These are phyloP conservation scores for Fusarium gaditjirri DNA, from an alignment of 2,329 filamentous ascomycete species.

Conservation along the genomic window DNA sequence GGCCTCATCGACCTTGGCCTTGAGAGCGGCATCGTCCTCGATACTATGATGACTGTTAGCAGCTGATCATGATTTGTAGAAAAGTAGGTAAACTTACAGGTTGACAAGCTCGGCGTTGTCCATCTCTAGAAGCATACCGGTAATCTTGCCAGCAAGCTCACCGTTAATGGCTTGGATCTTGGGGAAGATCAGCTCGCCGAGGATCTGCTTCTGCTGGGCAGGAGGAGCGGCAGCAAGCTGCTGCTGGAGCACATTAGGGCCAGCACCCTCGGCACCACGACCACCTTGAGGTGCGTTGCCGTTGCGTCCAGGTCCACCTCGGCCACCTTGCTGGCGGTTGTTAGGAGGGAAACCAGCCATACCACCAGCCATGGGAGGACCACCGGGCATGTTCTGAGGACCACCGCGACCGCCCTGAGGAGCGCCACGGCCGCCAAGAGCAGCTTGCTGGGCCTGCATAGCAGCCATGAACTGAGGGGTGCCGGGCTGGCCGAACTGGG, in stretches of 20 bases:
- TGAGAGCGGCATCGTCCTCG: slow-evolving; percentile 87
- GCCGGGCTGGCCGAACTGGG: slow-evolving; percentile 81
- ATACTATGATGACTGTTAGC: slow-evolving; percentile 66
- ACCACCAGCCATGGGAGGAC: slow-evolving; percentile 69
- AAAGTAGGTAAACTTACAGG: slow-evolving; percentile 75
- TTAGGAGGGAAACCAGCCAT: slow-evolving; percentile 69
- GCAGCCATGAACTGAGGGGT: slow-evolving; percentile 84
- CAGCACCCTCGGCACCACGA: slow-evolving; percentile 53
- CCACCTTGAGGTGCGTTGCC: slow-evolving; percentile 60
- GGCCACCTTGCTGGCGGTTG: slow-evolving; percentile 63
- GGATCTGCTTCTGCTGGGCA: slow-evolving; percentile 96
- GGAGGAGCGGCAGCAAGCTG: slow-evolving; percentile 68
- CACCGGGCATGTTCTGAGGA: slow-evolving; percentile 70
- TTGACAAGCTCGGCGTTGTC: slow-evolving; percentile 94
- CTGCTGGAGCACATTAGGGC: slow-evolving; percentile 59
- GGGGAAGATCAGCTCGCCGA: slow-evolving; percentile 97
- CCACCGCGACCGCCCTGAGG: slow-evolving; percentile 75
- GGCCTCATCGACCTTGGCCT: slow-evolving; percentile 96
- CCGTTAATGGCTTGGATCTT: slow-evolving; percentile 97
- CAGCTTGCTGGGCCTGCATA: slow-evolving; percentile 77
- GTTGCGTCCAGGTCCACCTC: slow-evolving; percentile 56
- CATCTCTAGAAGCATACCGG: slow-evolving; percentile 99
- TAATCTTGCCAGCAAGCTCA: slow-evolving; percentile 98
- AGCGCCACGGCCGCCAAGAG: slow-evolving; percentile 71
- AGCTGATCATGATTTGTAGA: slow-evolving; percentile 31